A percentile compares a stretch with the other conserved stretches of the same genome.
phyloP scores from a whole-genome alignment of 768 basidiomycete genomes.

The Kwoniella pini region DNA sequence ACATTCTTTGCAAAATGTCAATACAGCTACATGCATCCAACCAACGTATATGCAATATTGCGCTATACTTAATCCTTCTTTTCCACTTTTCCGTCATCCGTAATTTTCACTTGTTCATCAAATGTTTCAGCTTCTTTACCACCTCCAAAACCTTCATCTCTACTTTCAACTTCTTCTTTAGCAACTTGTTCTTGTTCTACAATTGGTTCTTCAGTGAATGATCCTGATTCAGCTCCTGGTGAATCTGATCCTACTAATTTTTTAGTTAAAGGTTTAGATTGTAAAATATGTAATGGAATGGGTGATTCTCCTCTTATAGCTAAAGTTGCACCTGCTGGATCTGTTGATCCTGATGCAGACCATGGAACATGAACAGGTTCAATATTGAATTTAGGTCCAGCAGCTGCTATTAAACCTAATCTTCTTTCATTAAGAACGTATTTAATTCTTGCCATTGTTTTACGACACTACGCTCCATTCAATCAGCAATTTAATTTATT shows the following conservation, averaged over 20 bases:
- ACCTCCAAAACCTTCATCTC: conserved; percentile 44
- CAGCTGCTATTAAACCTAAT: conserved; percentile 74
- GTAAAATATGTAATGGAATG: conserved; percentile 8
- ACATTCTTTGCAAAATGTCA: too few species aligned
- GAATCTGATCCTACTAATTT: background rate
- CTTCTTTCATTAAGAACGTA: conserved; percentile 86
- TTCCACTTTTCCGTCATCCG: conserved; percentile 25
- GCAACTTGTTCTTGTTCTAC: conserved; percentile 31
- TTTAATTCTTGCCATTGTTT: conserved; percentile 97
- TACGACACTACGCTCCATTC: conserved; percentile 66
- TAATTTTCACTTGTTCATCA: conserved; percentile 31
- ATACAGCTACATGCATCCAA: too few species aligned
- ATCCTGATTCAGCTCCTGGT: too few species aligned
- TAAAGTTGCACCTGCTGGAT: conserved; percentile 18
- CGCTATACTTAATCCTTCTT: conserved; percentile 20
- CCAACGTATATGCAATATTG: too few species aligned
- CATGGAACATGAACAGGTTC: conserved; percentile 12
- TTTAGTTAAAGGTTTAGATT: background rate
- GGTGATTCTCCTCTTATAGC: conserved; percentile 17
- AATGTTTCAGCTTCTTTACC: conserved; percentile 43
- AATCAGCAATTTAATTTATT: too few species aligned
- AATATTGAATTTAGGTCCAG: conserved; percentile 28
- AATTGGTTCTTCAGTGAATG: conserved; percentile 16
- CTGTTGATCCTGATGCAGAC: conserved; percentile 15
- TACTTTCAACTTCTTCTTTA: conserved; percentile 37